Base-by-base conservation (phyloP, 192 early-diverging fungal species). In the Phycomyces blakesleeanus region DNA sequence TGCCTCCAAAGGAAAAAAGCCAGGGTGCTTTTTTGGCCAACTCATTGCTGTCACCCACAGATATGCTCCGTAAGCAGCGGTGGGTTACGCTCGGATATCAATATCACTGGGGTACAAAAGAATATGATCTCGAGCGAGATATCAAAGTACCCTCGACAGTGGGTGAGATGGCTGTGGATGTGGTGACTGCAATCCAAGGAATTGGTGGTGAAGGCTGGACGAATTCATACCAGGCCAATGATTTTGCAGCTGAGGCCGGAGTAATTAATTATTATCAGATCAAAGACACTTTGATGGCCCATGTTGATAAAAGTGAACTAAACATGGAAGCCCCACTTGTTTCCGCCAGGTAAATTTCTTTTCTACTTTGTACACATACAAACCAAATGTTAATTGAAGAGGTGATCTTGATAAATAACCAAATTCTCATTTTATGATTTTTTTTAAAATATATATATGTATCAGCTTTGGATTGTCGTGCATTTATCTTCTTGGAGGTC, bases 181-280 rank as follows among this genome's bases (percentile, higher is more conserved):
- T 96, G 20, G 89, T 94, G 5, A 74, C 66, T 49, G 79, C 86
- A 0, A 81, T 89, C 8, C 69, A 87, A 53, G 68, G 71, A 53
- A 63, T 86, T 9, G 69, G 76, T 9, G 34, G 55, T 3, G 56
- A 61, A 14, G 55, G 20, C 26, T 68, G 61, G 55, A 20, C 74
- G 7, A 92, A 90, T 53, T 66, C 62, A 0, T 94, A 91, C 62
- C 42, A 76, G 10, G 79, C 76, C 11, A 56, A 73, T 2, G 47
- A 79, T 40, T 96, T 83, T 68, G 76, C 65, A 26, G 80, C 92
- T 52, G 89, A 98, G 67, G 97, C 94, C 2, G 97, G 95, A 1
- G 93, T 98, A 0, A 70, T 98, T 37, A 98, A 98, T 74, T 96
- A 90, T 67, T 98, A 98, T 67, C 87, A 90, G 42, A 74, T 83